Evolutionary conservation across 306 rosid genomes (phyloP), one percentile per base, ranked within the genome.

Genomic region (Fagus sylvatica): DNA sequence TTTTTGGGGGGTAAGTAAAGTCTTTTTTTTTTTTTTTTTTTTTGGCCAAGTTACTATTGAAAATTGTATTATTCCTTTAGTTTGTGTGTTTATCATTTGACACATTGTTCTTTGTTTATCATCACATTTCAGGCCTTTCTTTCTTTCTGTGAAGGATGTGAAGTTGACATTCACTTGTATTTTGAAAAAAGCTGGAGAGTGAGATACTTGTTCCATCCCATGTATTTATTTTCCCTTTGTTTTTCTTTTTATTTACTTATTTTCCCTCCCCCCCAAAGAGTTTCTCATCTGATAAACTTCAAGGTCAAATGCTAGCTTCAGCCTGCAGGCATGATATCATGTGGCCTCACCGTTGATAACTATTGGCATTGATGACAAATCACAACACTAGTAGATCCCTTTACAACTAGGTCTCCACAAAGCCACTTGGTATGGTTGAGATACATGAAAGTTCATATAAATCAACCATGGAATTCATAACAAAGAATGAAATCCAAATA

Each of bases 141-240:
- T 82, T 89, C 97, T 41, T 91, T 95, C 74, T 95, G 97, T 6
- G 98, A 95, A 85, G 89, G 90, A 83, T 92, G 98, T 87, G 98
- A 92, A 92, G 86, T 91, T 72, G 98, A 95, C 75, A 83, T 95
- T 65, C 93, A 92, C 77, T 84, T 95, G 57, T 83, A 86, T 79
- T 95, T 92, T 81, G 98, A 87, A 95, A 79, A 92, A 92, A 74
- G 89, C 98, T 53, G 98, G 98, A 86, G 96, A 92, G 98, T 92
- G 92, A 89, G 98, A 81, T 73, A 36, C 41, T 51, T 53, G 2
- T 42, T 46, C 56, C 8, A 41, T 75, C 1, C 12, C 65, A 57
- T 28, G 30, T 10, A 17, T 65, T 13, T 39, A 65, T 19, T 46
- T 56, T 75, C 19, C 61, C 40, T 60, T 34, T 22, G 46, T 68